Base-by-base conservation (phyloP, 116 monocot species). In the Iris pallida region DNA sequence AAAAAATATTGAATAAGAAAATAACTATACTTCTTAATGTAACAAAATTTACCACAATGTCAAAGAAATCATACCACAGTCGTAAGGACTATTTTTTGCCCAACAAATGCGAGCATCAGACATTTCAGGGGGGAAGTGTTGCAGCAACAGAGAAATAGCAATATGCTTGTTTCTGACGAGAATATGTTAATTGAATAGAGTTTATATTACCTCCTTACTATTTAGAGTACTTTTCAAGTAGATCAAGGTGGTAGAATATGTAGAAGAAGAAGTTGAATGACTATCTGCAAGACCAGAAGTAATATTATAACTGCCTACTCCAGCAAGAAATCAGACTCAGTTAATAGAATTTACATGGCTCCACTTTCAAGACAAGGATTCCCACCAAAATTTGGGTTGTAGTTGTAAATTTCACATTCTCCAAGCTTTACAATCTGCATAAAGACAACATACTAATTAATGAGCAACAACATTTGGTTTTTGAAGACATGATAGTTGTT, bases 201-300 rank as follows among this genome's bases (percentile, higher is more conserved):
- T 40, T 52, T 40, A 49, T 47, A 0, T 47, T 49, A 30, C 8
- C 40, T 40, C 6, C 12, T 20, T n/a, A 11, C 4, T 61, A 15
- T 60, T 20, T 59, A 0, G n/a, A n/a, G n/a, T n/a, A n/a, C n/a
- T n/a, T n/a, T n/a, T n/a, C n/a, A n/a, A n/a, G n/a, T n/a, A n/a
- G n/a, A n/a, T n/a, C n/a, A n/a, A n/a, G n/a, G n/a, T n/a, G n/a
- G n/a, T n/a, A n/a, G n/a, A n/a, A n/a, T n/a, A n/a, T 97, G 79
- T 97, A 97, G 78, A 97, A 97, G 68, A 97, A 92, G 77, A 85
- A 97, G 68, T 86, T 85, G 82, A 85, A 83, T 7, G 97, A 90
- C 92, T 92, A 97, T 75, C 97, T 97, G 83, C 72, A 73, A 61
- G 18, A 56, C 17, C 6, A 5, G 43, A 44, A 17, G 4, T 2